Evolutionary conservation across 148 eudicot genomes (phyloP), one percentile per base, ranked within the genome.

Genomic region (Cornus controversa): DNA sequence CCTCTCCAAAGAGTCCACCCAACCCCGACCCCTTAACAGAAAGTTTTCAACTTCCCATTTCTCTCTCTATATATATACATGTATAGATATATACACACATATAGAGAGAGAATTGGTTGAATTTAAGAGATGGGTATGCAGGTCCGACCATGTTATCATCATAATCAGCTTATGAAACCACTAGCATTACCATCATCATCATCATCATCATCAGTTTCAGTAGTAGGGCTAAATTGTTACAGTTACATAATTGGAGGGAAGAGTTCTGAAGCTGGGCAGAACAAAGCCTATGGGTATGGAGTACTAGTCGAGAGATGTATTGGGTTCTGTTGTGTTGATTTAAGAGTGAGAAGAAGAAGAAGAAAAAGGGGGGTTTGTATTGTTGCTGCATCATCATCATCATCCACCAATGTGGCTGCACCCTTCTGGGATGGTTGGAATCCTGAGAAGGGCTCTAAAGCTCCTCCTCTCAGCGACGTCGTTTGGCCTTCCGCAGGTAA

Each of bases 401-500:
- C 88, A 5, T 47, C 77, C 2, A 58, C 70, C 11, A 63, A 79
- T 71, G 85, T 75, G 64, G 80, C 75, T 22, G 79, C 85, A 26
- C 85, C 90, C 23, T 29, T 77, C 26, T 90, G 89, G 94, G 92
- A 89, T 34, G 81, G 79, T 16, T 94, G 94, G 97, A 76, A 78
- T 20, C 98, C 98, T 36, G 93, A 94, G 2, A 88, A 89, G 76
- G 83, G 87, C 11, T 78, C 90, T n/a, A 84, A 91, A 69, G 76
- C 88, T 76, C 97, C 98, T 76, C 81, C 87, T 3, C 80, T 94
- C 31, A 92, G 97, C 75, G 95, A 91, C 73, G 45, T 91, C 31
- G 37, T 94, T 62, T 94, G 98, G 98, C 98, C 98, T 77, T 89
- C 97, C 62, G 88, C 92, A 65, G 98, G 98, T 94, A 76, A 76